Base-by-base conservation (phyloP, 148 eudicot species). In the Selenicereus undatus region DNA sequence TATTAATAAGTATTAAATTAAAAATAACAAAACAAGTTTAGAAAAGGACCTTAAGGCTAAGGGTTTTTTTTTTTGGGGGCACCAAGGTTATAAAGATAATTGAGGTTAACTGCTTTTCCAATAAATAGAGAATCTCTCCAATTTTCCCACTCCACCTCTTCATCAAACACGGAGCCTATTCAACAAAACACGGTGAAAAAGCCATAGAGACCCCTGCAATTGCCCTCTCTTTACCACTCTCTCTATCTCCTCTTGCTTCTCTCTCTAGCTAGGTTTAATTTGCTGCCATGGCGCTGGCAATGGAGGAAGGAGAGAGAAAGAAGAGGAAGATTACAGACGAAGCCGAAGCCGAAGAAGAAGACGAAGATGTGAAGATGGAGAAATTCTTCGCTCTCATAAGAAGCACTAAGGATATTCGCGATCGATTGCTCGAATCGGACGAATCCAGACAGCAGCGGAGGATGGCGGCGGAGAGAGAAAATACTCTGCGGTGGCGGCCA, bases 301-400 rank as follows among this genome's bases (percentile, higher is more conserved):
- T 80, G 77, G 82, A 73, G 76, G 82, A 74, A 21, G 75, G 77
- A 52, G 82, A 27, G n/a, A 73, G 72, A 1, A 80, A 80, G 82
- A 80, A 73, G 77, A 74, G 82, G 30, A 80, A 69, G 77, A 58
- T 80, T 45, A 39, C 74, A 66, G 50, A 73, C 13, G 73, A 66
- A 51, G 50, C n/a, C 9, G 45, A 79, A 64, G 62, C 8, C 18
- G 76, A 80, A 21, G 73, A 12, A 32, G 70, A 80, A 5, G 66
- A 45, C 60, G 77, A 73, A 6, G 82, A 80, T 10, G 62, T 73
- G 6, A 80, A 80, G 74, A 80, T 80, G 62, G 86, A 84, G 65
- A 81, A 60, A 32, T 84, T 81, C 75, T 81, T 81, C 71, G 83
- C 78, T 14, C 71, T 84, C 10, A 80, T 84, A 18, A 81, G 80